phyloP scores from a whole-genome alignment of 2,329 filamentous ascomycete species.

The Cryphonectria nitschkei region DNA sequence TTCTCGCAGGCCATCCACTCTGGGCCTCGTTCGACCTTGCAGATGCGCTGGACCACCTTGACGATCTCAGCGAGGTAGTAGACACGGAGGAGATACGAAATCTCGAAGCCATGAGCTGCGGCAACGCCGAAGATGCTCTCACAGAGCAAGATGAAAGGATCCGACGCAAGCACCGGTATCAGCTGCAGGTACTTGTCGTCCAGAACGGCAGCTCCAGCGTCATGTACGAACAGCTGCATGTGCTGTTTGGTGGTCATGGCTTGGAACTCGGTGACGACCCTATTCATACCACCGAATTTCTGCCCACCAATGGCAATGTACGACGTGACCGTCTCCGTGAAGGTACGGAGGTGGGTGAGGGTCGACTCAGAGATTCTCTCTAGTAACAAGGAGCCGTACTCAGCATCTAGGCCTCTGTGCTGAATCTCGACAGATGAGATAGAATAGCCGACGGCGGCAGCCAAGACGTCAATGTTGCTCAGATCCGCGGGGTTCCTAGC shows the following conservation, averaged over 20 bases:
- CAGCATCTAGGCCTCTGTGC: slow-evolving; percentile 80
- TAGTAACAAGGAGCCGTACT: slow-evolving; percentile 74
- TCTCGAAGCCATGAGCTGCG: slow-evolving; percentile 70
- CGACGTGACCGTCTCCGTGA: slow-evolving; percentile 85
- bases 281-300: slow-evolving; percentile 60
- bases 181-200: not conserved
- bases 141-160: slow-evolving; percentile 80
- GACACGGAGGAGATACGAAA: slow-evolving; percentile 78
- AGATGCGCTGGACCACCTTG: slow-evolving; percentile 70
- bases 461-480: slow-evolving; percentile 61
- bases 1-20: slow-evolving; percentile 37
- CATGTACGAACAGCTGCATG: slow-evolving; percentile 69
- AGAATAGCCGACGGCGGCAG: slow-evolving; percentile 75
- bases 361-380: slow-evolving; percentile 83
- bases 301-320: slow-evolving; percentile 80
- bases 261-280: slow-evolving; percentile 68
- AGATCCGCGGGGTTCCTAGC: slow-evolving; percentile 49
- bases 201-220: slow-evolving; percentile 6
- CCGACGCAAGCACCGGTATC: slow-evolving; percentile 65
- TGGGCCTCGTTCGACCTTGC: slow-evolving; percentile 55
- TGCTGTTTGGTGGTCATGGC: slow-evolving; percentile 73
- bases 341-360: slow-evolving; percentile 82
- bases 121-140: slow-evolving; percentile 75
- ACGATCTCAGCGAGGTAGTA: slow-evolving; percentile 92
- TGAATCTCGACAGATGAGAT: slow-evolving; percentile 90